Conservation (phyloP, 2,329 filamentous ascomycete species). For the Teratosphaeria destructans region DNA sequence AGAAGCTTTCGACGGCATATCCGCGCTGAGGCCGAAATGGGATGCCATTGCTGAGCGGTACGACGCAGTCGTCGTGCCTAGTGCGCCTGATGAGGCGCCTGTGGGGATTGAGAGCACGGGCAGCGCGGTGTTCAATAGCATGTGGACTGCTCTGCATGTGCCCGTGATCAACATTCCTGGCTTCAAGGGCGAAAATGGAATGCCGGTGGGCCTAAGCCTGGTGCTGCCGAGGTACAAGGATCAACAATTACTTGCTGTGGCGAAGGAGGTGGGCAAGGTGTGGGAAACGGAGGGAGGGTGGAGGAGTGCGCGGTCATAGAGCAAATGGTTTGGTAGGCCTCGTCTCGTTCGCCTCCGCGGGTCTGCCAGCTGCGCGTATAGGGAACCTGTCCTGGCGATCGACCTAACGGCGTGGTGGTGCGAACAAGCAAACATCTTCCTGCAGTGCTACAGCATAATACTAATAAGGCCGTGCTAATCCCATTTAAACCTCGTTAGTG, state of each 20-base stretch:
- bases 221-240: slow-evolving; percentile 40
- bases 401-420: too few species aligned
- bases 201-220: slow-evolving; percentile 51
- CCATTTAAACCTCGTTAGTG: too few species aligned
- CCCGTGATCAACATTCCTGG: slow-evolving; percentile 56
- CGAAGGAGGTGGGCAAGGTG: slow-evolving; percentile 31
- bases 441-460: too few species aligned
- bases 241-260: slow-evolving; percentile 31
- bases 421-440: too few species aligned
- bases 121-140: slow-evolving; percentile 32
- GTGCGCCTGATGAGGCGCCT: slow-evolving; percentile 50
- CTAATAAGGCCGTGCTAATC: too few species aligned
- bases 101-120: slow-evolving; percentile 45
- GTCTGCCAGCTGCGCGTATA: too few species aligned
- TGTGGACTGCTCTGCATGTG: slow-evolving; percentile 40
- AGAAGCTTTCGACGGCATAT: slow-evolving; percentile 46
- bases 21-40: slow-evolving; percentile 43
- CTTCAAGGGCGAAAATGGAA: slow-evolving; percentile 44
- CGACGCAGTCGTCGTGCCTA: slow-evolving; percentile 48
- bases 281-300: slow-evolving; percentile 31
- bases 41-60: slow-evolving; percentile 45
- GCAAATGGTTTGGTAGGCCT: too few species aligned
- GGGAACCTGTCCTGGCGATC: too few species aligned
- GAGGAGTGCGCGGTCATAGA: not conserved
- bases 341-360: too few species aligned